Percentiles rank a stretch among this genome's conserved stretches.
phyloP scores from a whole-genome alignment of 768 basidiomycete genomes.

The Lactarius quietus region DNA sequence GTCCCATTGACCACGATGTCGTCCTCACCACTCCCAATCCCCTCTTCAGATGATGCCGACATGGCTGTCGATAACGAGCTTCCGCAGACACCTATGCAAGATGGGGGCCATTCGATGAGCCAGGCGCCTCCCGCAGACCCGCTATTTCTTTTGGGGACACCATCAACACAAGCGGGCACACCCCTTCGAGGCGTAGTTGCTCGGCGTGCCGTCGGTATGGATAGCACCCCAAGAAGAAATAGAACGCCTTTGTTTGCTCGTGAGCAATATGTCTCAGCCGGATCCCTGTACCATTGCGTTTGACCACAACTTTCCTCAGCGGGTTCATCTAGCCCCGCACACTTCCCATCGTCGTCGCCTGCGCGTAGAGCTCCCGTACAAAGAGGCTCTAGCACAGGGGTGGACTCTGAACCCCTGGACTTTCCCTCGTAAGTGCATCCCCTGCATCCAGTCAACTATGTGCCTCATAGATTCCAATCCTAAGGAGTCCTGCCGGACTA shows the following conservation, averaged over 20 bases:
- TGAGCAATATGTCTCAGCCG: conserved; percentile 2
- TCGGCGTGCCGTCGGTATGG: conserved; percentile 22
- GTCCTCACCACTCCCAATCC: conserved; percentile 25
- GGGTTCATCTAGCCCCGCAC: conserved; percentile 29
- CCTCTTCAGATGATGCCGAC: conserved; percentile 24
- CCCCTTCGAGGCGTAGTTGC: conserved; percentile 20
- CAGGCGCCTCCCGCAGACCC: conserved; percentile 22
- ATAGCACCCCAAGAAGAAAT: conserved; percentile 27
- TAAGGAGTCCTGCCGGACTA: conserved; percentile 49
- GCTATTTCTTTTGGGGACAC: conserved; percentile 24
- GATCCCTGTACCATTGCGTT: not conserved
- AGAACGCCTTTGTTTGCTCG: conserved; percentile 23
- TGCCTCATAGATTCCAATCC: not conserved
- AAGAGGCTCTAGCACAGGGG: conserved; percentile 26
- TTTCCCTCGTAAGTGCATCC: conserved; percentile 56
- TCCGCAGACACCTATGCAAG: conserved; percentile 17
- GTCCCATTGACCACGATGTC: conserved; percentile 20
- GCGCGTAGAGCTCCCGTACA: conserved; percentile 3
- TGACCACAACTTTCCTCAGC: conserved; percentile 3
- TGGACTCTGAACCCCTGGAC: conserved; percentile 58
- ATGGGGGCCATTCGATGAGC: conserved; percentile 37
- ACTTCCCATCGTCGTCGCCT: conserved; percentile 34
- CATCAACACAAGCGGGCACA: conserved; percentile 24
- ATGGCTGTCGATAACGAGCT: conserved; percentile 23
- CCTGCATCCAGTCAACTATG: not conserved